Evolutionary conservation across 2,329 filamentous ascomycete species (phyloP), one percentile per base, ranked within the genome.

Genomic region (Sphaerulina vaccinii): DNA sequence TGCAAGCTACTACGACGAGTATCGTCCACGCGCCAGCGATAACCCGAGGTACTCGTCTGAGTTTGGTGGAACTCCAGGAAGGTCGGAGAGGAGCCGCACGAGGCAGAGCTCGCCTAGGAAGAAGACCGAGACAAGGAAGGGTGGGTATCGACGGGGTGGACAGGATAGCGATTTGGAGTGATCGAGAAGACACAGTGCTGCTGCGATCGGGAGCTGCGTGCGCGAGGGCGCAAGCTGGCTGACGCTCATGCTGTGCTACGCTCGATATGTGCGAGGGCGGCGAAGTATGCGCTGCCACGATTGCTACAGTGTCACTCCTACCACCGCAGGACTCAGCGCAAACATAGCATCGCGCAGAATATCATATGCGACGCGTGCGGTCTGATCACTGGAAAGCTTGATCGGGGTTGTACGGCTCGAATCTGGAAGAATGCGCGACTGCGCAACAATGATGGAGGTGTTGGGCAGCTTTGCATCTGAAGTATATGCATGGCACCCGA

Each of bases 1-100:
- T 3, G 53, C 62, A 23, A 68, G 62, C 59, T 70, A 70, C 49
- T 69, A 70, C 52, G 65, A 70, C 44, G 59, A 64, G 21, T 70
- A 70, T 49, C 61, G 68, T 1, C 67, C 67, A 2, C 39, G 54
- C 2, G 65, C 63, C 4, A 53, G 50, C 22, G 56, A 61, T 44
- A 62, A 62, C 51, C 54, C 60, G n/a, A 45, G 51, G 19, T 63
- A 62, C 43, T 55, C 56, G 7, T 52, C 56, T 19, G 61, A 61
- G 13, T 49, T 52, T 24, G 45, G 45, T 27, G 19, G 27, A 9
- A 29, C 27, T 10, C 27, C 10, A 29, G 9, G 33, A 15, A 54
- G 55, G 23, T 46, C 45, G 1, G 40, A 45, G n/a, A 40, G 41
- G 19, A 57, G 58, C 32, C 54, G 58, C 24, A 60, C 54, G 38